Base-by-base conservation (phyloP, 768 basidiomycete genomes). In the Phanerochaete carnosa region DNA sequence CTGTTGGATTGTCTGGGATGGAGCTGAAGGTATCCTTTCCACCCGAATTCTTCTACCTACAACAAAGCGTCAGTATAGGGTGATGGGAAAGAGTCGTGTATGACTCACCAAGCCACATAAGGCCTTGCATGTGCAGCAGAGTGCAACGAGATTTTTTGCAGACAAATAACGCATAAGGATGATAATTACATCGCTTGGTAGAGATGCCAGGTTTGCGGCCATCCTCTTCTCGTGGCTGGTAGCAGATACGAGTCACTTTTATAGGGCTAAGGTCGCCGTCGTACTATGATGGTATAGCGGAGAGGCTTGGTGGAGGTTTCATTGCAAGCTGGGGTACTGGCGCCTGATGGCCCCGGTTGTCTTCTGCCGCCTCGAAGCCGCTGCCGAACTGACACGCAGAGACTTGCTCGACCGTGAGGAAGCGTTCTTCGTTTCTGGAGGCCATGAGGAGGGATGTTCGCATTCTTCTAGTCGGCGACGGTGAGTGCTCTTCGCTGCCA, bases 401-500 rank as follows among this genome's bases (percentile, higher is more conserved):
- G 30, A 47, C 56, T 28, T 52, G 47, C 49, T 39, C 47, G 50
- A 49, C 37, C 35, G 45, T 19, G 45, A 51, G 53, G 32, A 49
- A 43, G 59, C 59, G 59, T 53, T 47, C 30, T 58, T 50, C 51
- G 54, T 57, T 55, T 56, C 51, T 19, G 35, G 33, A 62, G 69
- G 70, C 63, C 67, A 94, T 94, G 91, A 82, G 94, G 71, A 83
- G 93, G 74, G 95, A 97, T 87, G 93, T 96, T 53, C 86, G 94
- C 66, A 95, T 96, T 70, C 83, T 95, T 61, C 85, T 97, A 69
- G 93, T 95, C 64, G 95, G 95, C 64, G 95, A 97, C 76, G 94
- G 94, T 94, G 65, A 67, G 39, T 45, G 23, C 30, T 28, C 19
- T 49, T 19, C 55, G 57, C 59, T 49, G 39, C 23, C 12, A 29